Evolutionary conservation across 768 basidiomycete genomes (phyloP), one percentile per base, ranked within the genome.

Genomic region (Termitomyces sp.): DNA sequence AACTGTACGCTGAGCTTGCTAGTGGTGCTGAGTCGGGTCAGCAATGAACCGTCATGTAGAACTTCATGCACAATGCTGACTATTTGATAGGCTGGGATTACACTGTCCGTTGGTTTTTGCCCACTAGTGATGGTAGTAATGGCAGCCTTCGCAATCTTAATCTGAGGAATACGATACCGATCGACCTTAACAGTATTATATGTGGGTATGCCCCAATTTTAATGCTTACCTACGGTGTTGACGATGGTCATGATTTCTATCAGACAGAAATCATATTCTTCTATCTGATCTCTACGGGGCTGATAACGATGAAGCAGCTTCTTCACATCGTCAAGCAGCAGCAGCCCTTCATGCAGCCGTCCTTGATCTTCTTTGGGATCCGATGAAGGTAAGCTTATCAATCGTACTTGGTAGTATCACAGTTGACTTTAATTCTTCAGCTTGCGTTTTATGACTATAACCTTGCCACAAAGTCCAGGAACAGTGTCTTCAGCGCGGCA

Each of bases 381-480:
- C 83, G 0, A 71, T 75, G 8, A 90, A 89, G 73, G 79, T 79
- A 40, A 10, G 68, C 53, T 57, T 33, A 13, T 36, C 7, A 9
- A 20, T 46, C 4, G 22, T 36, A 32, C 16, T 10, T 4, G 49
- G 32, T 47, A 14, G 6, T 36, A 42, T 28, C 56, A 22, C 51
- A 43, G 4, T 40, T 38, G 26, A 20, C 18, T 32, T n/a, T 9
- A 18, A 35, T 8, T 30, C 13, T 45, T 16, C 13, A 79, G 75
- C 76, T 92, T n/a, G 88, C 88, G 0, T 96, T 95, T 72, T 95
- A 95, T 65, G 94, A 96, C 71, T 97, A 89, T 73, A 92, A 93
- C 69, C 70, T 87, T 42, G 86, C 83, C 7, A 79, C 85, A 2
- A 84, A 86, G 51, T 66, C 80, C 14, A 83, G 88, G 53, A 86